A percentile compares a stretch with the other conserved stretches of the same genome.
These are phyloP conservation scores for Trichoderma atrobrunneum DNA, from an alignment of 2,329 filamentous ascomycete species.

Conservation along the genomic window DNA sequence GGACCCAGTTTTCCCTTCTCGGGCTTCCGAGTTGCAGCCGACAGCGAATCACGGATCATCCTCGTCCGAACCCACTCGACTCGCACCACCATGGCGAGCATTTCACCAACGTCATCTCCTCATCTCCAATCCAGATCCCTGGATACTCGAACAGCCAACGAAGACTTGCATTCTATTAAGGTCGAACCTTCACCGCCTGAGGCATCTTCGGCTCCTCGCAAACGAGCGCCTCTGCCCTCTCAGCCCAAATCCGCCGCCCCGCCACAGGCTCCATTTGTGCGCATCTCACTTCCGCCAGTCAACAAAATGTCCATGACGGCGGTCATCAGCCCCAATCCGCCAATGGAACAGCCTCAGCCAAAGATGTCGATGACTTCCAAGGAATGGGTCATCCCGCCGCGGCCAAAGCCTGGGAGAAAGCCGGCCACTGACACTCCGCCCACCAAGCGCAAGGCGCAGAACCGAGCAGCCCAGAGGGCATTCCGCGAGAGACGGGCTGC, in stretches of 20 bases:
- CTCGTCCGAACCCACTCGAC: slow-evolving; percentile 6
- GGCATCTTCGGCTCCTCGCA: slow-evolving; percentile 23
- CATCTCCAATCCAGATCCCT: slow-evolving; percentile 1
- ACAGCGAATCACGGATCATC: slow-evolving; percentile 17
- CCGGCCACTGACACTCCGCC: slow-evolving; percentile 89
- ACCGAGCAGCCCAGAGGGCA: slow-evolving; percentile 83
- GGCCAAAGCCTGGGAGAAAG: slow-evolving; percentile 88
- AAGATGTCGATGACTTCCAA: slow-evolving; percentile 68
- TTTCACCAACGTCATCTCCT: slow-evolving; percentile 19
- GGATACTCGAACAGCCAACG: background rate
- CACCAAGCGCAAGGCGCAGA: slow-evolving; percentile 92
- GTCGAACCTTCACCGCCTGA: background rate
- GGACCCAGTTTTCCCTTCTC: slow-evolving; percentile 25
- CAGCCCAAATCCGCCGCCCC: slow-evolving; percentile 25
- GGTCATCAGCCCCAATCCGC: slow-evolving; percentile 42
- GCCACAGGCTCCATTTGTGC: slow-evolving; percentile 32
- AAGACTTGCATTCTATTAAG: background rate
- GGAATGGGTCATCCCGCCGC: slow-evolving; percentile 81
- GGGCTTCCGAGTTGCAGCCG: slow-evolving; percentile 28
- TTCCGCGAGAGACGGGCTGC: slow-evolving; percentile 86
- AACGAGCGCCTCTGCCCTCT: slow-evolving; percentile 33
- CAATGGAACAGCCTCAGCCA: slow-evolving; percentile 41
- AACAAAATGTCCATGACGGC: slow-evolving; percentile 50
- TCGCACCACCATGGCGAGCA: slow-evolving; percentile 17
- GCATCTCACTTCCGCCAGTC: slow-evolving; percentile 36